A percentile compares a stretch with the other conserved stretches of the same genome.
Evolutionary conservation across 805 yeast genomes (phyloP).

Genomic region (Lipomyces spencermartinsiae): DNA sequence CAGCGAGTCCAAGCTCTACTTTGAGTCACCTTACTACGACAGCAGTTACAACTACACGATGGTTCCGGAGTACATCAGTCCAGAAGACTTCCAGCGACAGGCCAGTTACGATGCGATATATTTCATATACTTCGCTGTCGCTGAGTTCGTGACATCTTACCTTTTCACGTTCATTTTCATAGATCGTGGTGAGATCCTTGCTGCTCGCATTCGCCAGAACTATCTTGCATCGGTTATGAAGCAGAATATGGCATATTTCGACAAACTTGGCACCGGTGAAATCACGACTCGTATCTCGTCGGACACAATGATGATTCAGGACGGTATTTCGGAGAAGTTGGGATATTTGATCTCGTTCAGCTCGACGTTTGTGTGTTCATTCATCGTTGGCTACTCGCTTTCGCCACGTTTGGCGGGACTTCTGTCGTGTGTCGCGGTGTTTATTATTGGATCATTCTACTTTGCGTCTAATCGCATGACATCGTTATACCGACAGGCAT

Average conservation of each 20-base stretch:
- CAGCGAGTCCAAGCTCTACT: slow-evolving; percentile 3
- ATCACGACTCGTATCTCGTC: slow-evolving; percentile 53
- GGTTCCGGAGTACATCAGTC: slow-evolving; percentile 31
- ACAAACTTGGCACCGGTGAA: slow-evolving; percentile 52
- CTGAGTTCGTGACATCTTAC: slow-evolving; percentile 37
- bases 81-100: slow-evolving; percentile 45
- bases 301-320: slow-evolving; percentile 51
- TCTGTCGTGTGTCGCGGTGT: slow-evolving; percentile 46
- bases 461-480: slow-evolving; percentile 44
- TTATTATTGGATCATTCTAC: slow-evolving; percentile 44
- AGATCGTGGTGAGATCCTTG: slow-evolving; percentile 50
- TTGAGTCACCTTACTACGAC: neutral
- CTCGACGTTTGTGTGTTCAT: slow-evolving; percentile 49
- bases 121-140: slow-evolving; percentile 51
- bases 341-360: slow-evolving; percentile 50
- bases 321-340: slow-evolving; percentile 52
- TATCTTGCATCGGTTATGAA: slow-evolving; percentile 48
- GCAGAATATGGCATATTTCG: slow-evolving; percentile 53
- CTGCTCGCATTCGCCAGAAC: slow-evolving; percentile 50
- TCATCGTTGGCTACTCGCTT: slow-evolving; percentile 47
- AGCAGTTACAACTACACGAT: neutral
- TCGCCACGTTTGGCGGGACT: slow-evolving; percentile 49
- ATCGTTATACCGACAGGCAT: slow-evolving; percentile 23
- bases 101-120: slow-evolving; percentile 44
- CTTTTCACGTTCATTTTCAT: slow-evolving; percentile 48